Base-by-base conservation (phyloP, 208 protist species). In the Crithidia acanthocephali region DNA sequence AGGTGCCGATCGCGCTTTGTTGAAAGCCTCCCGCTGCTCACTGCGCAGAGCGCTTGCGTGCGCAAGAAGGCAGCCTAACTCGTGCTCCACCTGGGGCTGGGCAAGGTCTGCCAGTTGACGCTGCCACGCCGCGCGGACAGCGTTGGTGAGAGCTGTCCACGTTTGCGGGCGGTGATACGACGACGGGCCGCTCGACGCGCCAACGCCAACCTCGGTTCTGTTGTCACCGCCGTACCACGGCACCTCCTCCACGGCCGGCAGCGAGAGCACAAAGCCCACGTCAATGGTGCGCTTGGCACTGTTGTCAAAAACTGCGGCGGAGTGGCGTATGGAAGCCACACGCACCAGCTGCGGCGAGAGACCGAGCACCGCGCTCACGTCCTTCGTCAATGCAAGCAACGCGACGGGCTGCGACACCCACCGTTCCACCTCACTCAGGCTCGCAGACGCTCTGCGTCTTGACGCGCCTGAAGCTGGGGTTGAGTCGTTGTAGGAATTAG, bases 361-460 rank as follows among this genome's bases (percentile, higher is more conserved):
- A 37, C 66, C 74, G 8, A 79, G 61, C 16, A 73, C 51, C 0
- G 61, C 59, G 13, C 61, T 45, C 2, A 79, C 27, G 55, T 73
- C 66, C 48, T 68, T 69, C 2, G 42, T 25, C 35, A 79, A 42
- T 1, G 63, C 65, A 42, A 73, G 52, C 2, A 72, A 59, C 11
- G 65, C 15, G 4, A 55, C 32, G 8, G 74, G 9, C 23, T 69
- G 56, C 7, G 74, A 65, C 27, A 79, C 25, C 74, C 56, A 64
- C 9, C 1, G 4, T n/a, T 58, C 62, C 42, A 7, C 60, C 18
- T 48, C 16, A n/a, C 16, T n/a, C 6, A 48, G 44, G 4, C 18
- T 13, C 18, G 44, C 9, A n/a, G 3, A 13, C 13, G 3, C 16
- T n/a, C 13, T 48, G 3, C 44, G 44, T n/a, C 13, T 53, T 23